Base-by-base conservation (phyloP, 768 basidiomycete species). In the Sarcodon aspratus region DNA sequence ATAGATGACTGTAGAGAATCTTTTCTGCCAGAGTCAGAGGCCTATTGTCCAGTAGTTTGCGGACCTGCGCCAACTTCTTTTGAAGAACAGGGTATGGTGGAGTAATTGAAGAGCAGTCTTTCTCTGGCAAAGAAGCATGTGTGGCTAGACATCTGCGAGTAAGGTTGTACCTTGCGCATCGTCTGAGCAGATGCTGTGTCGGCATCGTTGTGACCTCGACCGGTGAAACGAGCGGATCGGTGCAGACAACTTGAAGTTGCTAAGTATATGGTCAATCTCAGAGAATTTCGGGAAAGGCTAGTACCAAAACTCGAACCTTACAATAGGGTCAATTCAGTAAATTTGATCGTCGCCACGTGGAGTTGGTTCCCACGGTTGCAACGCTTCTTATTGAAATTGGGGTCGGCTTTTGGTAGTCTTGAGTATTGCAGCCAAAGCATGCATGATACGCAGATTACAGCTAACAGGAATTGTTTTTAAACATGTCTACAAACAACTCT, bases 21-120 rank as follows among this genome's bases (percentile, higher is more conserved):
- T 99, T 99, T 67, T 99, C 96, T 17, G 94, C 85, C n/a, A 99
- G 73, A 2, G 93, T 91, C 48, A 99, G 69, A 35, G 93, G 94
- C 48, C 82, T 72, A 55, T 79, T 72, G 55, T 72, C 67, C 49
- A 98, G 73, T 42, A 86, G 66, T 48, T 73, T 62, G 40, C 86
- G 79, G 47, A 91, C 88, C 47, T 66, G 66, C 47, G 76, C 69
- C 49, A 96, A 76, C 45, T 84, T 93, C 55, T 74, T 59, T 33
- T 87, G 72, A 35, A 98, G 72, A 36, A 66, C 63, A 2, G 74
- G 52, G 66, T 96, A 98, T 10, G 92, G 90, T 15, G 94, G 95
- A 11, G 82, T 92, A 55, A 96, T 88, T 5, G 84, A 74, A 13
- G 67, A 63, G 57, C 80, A 84, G 60, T 81, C 74, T 60, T 79